Evolutionary conservation across 257 asterid genomes (phyloP), one percentile per base, ranked within the genome.

Genomic region (Thymus mandschuricus): DNA sequence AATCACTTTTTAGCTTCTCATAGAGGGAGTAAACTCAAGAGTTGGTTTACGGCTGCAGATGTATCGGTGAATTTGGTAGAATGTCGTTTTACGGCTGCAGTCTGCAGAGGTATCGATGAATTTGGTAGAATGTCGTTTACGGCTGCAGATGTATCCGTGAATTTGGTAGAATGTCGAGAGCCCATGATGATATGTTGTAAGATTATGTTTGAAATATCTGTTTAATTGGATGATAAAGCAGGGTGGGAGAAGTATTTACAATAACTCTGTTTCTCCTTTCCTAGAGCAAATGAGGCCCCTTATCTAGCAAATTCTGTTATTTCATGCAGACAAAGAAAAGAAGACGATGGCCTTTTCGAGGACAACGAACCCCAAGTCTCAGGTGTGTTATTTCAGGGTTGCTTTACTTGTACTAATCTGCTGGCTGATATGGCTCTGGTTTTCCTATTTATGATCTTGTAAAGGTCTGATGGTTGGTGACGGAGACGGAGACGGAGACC

Each of bases 301-400:
- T 69, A 54, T 33, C 72, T 69, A 77, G 75, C 64, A 60, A 56
- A 61, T 60, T 61, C 43, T 21, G 74, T 70, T 67, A 63, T 75
- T 60, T 72, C 64, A 55, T 88, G 85, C 87, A 92, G 98, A 79
- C 89, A 72, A 78, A 86, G 98, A 74, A 92, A 88, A 70, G 95
- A 88, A 66, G 92, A 85, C 80, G 96, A 84, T 73, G 96, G 86
- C 79, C 96, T 92, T 69, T 92, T 81, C 31, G 87, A 85, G 55
- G 75, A 75, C 65, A 69, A 63, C 12, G 81, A 51, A 69, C 75
- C 82, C 68, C 91, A 76, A 59, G 73, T 80, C 71, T 82, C 86
- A 76, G 85, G 98, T 90, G 87, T 54, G 78, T 27, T 28, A 77
- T 64, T 9, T 69, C 71, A 8, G 8, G 70, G 7, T 34, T 64